A percentile compares a stretch with the other conserved stretches of the same genome.
Evolutionary conservation across 2,329 filamentous ascomycete genomes (phyloP).

Genomic region (Diplodia corticola): DNA sequence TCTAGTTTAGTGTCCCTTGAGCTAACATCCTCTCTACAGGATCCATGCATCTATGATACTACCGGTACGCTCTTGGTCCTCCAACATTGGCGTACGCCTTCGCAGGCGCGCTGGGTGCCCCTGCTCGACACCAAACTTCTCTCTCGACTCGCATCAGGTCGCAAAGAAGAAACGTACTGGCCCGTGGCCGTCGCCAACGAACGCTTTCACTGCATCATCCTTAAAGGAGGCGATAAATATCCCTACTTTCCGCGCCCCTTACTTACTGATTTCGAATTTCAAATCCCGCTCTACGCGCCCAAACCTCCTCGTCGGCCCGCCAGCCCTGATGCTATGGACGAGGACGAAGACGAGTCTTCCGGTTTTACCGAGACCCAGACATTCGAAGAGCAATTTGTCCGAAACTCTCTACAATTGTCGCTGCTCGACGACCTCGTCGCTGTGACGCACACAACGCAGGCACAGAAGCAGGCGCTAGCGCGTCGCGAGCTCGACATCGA

Average conservation of each 20-base stretch:
- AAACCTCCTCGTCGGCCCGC: conserved; percentile 41
- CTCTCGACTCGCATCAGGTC: conserved; percentile 76
- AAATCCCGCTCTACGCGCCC: conserved; percentile 68
- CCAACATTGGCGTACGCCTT: conserved; percentile 84
- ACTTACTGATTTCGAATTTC: conserved; percentile 90
- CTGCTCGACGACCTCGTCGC: conserved; percentile 75
- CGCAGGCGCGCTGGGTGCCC: conserved; percentile 87
- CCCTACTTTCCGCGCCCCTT: conserved; percentile 90
- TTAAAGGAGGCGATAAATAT: conserved; percentile 91
- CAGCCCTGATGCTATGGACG: conserved; percentile 38
- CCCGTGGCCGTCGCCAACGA: conserved; percentile 88
- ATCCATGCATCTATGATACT: conserved; percentile 95
- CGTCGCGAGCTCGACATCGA: conserved; percentile 81
- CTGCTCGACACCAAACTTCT: conserved; percentile 86
- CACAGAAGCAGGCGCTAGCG: conserved; percentile 67
- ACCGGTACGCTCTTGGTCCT: conserved; percentile 85
- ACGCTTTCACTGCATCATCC: conserved; percentile 97
- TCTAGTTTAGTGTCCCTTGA: not conserved
- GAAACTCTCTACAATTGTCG: conserved; percentile 68
- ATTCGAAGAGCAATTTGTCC: conserved; percentile 80
- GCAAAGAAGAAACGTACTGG: conserved; percentile 89
- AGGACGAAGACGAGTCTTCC: conserved; percentile 31
- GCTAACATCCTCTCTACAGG: conserved; percentile 49
- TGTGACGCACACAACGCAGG: conserved; percentile 62
- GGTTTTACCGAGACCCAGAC: conserved; percentile 54